phyloP scores from a whole-genome alignment of 768 basidiomycete genomes.

The Boletus patriciae region DNA sequence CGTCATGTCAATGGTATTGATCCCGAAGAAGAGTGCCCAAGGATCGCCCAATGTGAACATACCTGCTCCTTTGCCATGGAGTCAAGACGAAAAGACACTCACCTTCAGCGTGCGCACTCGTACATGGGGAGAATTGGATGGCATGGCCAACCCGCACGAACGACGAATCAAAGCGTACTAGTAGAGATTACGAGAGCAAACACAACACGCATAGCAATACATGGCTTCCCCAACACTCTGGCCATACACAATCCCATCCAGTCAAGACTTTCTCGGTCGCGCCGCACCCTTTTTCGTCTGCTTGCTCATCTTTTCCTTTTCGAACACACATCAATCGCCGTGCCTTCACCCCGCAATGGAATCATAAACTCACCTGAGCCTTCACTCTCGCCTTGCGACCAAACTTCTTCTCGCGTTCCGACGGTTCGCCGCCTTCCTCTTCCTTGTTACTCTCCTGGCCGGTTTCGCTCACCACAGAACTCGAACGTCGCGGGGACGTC shows the following conservation, averaged over 20 bases:
- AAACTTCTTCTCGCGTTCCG: constrained; percentile 36
- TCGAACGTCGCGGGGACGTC: constrained; percentile 23
- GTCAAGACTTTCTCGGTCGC: constrained; percentile 31
- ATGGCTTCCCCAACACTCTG: constrained; percentile 3
- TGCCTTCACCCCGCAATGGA: background rate
- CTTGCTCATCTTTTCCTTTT: constrained; percentile 34
- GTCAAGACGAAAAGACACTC: background rate
- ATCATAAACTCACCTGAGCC: constrained; percentile 38
- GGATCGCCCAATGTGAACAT: too few relatives aligned
- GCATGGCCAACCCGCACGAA: too few relatives aligned
- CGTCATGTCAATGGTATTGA: too few relatives aligned
- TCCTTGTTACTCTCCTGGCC: constrained; percentile 30
- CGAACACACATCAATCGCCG: constrained; percentile 1
- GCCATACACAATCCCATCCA: constrained; percentile 11
- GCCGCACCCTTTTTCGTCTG: constrained; percentile 23
- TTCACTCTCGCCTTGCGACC: constrained; percentile 41
- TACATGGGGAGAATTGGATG: too few relatives aligned
- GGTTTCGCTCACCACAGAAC: constrained; percentile 43
- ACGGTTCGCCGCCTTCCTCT: constrained; percentile 28
- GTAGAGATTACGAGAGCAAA: constrained; percentile 9
- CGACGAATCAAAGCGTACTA: too few relatives aligned
- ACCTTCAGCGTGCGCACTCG: background rate
- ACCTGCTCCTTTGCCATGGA: too few relatives aligned
- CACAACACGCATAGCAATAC: constrained; percentile 17
- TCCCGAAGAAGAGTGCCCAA: too few relatives aligned